Percentiles rank a stretch among this genome's conserved stretches.
phyloP scores from a whole-genome alignment of 2,329 filamentous ascomycete species.

The Endocalyx cinctus region DNA sequence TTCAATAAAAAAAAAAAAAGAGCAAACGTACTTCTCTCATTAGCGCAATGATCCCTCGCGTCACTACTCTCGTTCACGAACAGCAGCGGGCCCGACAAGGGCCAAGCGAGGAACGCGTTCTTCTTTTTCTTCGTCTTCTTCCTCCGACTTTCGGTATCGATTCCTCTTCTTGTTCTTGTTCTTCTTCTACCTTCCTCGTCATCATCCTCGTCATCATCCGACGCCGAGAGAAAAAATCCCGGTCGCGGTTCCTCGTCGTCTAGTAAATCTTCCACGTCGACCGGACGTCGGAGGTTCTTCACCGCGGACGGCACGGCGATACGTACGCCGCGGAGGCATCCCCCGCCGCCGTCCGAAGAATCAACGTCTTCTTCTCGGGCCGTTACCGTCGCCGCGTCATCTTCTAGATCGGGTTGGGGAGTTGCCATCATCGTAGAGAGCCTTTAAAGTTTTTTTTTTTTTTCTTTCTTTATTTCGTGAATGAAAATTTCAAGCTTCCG shows the following conservation, averaged over 20 bases:
- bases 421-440: neutral
- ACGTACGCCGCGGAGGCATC: too few species aligned
- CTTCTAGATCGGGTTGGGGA: neutral
- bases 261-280: neutral
- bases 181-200: neutral
- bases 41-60: slow-evolving; percentile 73
- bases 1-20: neutral
- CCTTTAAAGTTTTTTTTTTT: neutral
- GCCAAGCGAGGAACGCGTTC: slow-evolving; percentile 53
- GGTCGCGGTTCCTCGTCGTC: neutral
- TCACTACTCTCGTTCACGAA: slow-evolving; percentile 73
- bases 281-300: neutral
- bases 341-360: too few species aligned
- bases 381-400: neutral
- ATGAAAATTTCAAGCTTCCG: neutral
- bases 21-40: slow-evolving; percentile 58
- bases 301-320: too few species aligned
- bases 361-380: neutral
- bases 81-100: slow-evolving; percentile 61
- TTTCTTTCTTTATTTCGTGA: neutral
- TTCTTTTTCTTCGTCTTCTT: too few species aligned
- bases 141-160: too few species aligned
- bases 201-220: neutral
- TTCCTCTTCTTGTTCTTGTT: too few species aligned
- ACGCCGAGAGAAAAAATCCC: neutral